phyloP scores from a whole-genome alignment of 352 stramenopile genomes.

The Aphanomyces invadans region DNA sequence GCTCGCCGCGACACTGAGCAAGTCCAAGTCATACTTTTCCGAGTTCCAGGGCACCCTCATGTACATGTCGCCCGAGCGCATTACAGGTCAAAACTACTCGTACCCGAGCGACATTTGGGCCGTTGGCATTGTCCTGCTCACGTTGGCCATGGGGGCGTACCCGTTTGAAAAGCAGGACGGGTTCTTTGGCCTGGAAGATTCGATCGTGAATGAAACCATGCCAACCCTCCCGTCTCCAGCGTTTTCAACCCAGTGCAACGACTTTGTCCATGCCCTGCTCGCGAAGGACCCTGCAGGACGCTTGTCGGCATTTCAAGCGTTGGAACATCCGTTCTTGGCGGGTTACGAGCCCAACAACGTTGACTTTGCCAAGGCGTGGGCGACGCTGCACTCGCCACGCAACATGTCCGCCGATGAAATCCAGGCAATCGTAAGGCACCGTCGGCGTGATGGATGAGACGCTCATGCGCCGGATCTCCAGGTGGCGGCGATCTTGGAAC shows the following conservation, averaged over 20 bases:
- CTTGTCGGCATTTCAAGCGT: constrained; percentile 74
- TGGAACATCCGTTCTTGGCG: constrained; percentile 85
- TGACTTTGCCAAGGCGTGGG: constrained; percentile 25
- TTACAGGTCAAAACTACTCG: constrained; percentile 79
- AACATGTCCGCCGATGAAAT: constrained; percentile 10
- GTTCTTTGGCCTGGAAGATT: constrained; percentile 78
- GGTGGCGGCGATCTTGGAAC: constrained; percentile 3
- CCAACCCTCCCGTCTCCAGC: constrained; percentile 55
- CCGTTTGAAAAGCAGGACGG: constrained; percentile 66
- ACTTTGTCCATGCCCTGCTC: constrained; percentile 90
- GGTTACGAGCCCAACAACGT: constrained; percentile 35
- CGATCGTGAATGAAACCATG: constrained; percentile 66
- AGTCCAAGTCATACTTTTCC: constrained; percentile 72
- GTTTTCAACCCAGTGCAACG: constrained; percentile 84
- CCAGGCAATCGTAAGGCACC: not conserved
- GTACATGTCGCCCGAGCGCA: constrained; percentile 93
- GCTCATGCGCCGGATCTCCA: no score
- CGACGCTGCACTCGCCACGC: not conserved
- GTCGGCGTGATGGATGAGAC: no score
- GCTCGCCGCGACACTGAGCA: constrained; percentile 59
- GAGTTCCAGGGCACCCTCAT: constrained; percentile 89
- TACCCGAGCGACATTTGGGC: constrained; percentile 78
- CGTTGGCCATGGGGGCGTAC: constrained; percentile 52
- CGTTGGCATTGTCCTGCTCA: constrained; percentile 63
- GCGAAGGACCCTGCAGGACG: constrained; percentile 75